Conservation (phyloP, 305 asterid genomes). For the Solanum hybrid region DNA sequence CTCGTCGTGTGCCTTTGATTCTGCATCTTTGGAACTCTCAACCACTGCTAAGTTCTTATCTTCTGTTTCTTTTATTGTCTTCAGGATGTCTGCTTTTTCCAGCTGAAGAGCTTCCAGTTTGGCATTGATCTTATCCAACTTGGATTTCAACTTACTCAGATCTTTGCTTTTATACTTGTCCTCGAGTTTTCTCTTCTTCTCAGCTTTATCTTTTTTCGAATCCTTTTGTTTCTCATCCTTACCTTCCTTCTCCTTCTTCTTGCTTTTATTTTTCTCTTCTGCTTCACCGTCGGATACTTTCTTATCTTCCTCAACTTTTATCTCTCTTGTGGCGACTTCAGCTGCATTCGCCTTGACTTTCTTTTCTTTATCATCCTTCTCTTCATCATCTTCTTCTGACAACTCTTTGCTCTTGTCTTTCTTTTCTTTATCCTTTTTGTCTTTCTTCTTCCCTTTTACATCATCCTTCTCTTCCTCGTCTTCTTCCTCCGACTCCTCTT, state of each 20-base stretch:
- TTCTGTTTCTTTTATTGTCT: slow-evolving; percentile 40
- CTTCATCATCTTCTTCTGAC: too few species aligned
- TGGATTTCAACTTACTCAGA: slow-evolving; percentile 23
- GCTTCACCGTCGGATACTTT: background rate
- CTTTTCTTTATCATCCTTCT: background rate
- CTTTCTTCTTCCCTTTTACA: too few species aligned
- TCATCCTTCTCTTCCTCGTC: too few species aligned
- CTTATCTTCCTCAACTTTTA: slow-evolving; percentile 19
- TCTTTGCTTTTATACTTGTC: background rate
- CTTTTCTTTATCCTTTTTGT: too few species aligned
- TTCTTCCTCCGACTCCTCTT: too few species aligned
- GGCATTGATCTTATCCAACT: slow-evolving; percentile 37
- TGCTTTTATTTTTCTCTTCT: slow-evolving; percentile 3
- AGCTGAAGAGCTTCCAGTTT: slow-evolving; percentile 33
- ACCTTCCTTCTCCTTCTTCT: background rate
- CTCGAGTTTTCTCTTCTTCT: slow-evolving; percentile 26
- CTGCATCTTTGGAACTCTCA: slow-evolving; percentile 13
- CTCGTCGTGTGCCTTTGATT: slow-evolving; percentile 10
- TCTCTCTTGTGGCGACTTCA: slow-evolving; percentile 24
- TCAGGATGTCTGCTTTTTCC: slow-evolving; percentile 38
- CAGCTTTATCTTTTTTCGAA: slow-evolving; percentile 28
- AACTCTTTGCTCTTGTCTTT: too few species aligned
- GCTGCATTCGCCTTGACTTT: slow-evolving; percentile 4
- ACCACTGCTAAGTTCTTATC: slow-evolving; percentile 18
- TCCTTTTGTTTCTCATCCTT: slow-evolving; percentile 16